phyloP scores from a whole-genome alignment of 2,329 filamentous ascomycete species.

The Aspergillus aculeatinus region DNA sequence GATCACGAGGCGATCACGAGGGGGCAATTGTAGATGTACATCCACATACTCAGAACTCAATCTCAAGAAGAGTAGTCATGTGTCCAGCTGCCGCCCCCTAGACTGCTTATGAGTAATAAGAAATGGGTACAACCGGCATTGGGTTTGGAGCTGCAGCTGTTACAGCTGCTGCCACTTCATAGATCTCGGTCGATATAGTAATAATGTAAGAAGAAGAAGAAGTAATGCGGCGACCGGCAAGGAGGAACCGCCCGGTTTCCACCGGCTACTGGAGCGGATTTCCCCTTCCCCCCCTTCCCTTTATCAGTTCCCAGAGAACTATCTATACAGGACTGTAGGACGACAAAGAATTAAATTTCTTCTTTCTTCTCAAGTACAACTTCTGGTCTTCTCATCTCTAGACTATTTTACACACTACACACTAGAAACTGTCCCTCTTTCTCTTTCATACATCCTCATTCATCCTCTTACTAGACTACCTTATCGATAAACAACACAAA shows the following conservation, averaged over 20 bases:
- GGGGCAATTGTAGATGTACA: not conserved
- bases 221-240: not conserved
- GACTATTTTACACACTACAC: not conserved
- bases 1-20: not conserved
- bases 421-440: not conserved
- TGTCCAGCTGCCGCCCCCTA: not conserved
- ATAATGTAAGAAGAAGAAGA: no score
- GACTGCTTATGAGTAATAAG: not conserved
- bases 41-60: no score
- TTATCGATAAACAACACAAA: not conserved
- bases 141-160: no score
- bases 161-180: no score
- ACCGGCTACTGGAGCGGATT: conserved; percentile 17
- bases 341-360: not conserved
- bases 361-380: not conserved
- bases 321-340: not conserved
- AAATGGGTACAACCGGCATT: not conserved
- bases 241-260: conserved; percentile 20
- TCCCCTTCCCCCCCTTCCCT: not conserved
- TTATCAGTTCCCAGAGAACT: not conserved
- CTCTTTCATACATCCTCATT: not conserved
- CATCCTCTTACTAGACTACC: not conserved
- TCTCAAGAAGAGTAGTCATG: not conserved
- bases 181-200: no score
- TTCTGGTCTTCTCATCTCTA: not conserved